Base-by-base conservation (phyloP, 2,329 filamentous ascomycete species). In the Tolypocladium ovalisporum region DNA sequence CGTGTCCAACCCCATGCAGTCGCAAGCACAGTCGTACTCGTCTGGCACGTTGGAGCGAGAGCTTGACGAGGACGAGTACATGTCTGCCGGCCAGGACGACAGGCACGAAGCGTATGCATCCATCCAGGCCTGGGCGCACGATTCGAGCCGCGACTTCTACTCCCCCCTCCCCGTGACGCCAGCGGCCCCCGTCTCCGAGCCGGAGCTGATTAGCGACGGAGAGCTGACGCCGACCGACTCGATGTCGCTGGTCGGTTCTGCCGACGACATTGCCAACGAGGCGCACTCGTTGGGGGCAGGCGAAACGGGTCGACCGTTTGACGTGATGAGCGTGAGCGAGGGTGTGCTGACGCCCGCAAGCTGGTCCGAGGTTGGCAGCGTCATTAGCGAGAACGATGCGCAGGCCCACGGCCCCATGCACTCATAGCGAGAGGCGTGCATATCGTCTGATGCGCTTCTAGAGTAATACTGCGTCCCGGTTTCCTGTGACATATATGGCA, bases 311-410 rank as follows among this genome's bases (percentile, higher is more conserved):
- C 67, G 68, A 1, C 73, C 76, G 49, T 80, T 75, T 56, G 82
- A 84, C 59, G 77, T 85, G 19, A 69, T 84, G 72, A 85, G 82
- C 63, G 79, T 83, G 61, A 81, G 79, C 63, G 80, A 80, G 36
- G 81, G 81, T 35, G 78, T 85, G 64, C 69, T 76, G 56, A 87
- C 83, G 0, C 83, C 84, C 0, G 76, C 77, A 1, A 84, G 80
- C 68, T 87, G 84, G 84, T 84, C 81, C 8, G 84, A 87, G 65
- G 77, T 87, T 17, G 84, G 82, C 59, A 86, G 83, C 61, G 77
- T 83, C 15, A 72, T 85, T 32, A 85, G 82, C 65, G 80, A 83
- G 66, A 79, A 70, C 62, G 79, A 83, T 54, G 68, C 47, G 29
- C 47, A 51, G 15, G 47, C 65, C 12, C 66, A 64, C 8, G 56